These are phyloP conservation scores for Psilocybe tampanensis DNA, from an alignment of 768 basidiomycete genomes.

Conservation along the genomic window DNA sequence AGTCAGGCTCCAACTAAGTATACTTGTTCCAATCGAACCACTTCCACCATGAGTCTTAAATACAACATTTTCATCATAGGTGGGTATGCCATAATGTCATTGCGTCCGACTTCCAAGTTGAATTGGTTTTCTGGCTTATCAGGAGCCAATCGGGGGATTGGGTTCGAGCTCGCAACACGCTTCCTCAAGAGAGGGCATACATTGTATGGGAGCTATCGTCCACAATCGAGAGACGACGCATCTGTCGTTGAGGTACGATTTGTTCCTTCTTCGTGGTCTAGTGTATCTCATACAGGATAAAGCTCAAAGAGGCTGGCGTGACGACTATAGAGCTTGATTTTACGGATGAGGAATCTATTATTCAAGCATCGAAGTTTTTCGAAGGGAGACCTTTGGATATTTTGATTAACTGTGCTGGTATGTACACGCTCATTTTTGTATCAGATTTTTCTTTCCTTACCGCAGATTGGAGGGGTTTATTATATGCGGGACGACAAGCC, in stretches of 20 bases:
- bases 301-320: not conserved
- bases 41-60: not conserved
- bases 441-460: not conserved
- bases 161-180: not conserved
- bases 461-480: not conserved
- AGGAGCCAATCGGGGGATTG: slow-evolving; percentile 8
- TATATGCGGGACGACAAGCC: slow-evolving; percentile 8
- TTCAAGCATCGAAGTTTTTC: not conserved
- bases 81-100: not conserved
- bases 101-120: not conserved
- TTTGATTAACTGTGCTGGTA: slow-evolving; percentile 7
- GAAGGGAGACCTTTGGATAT: not conserved
- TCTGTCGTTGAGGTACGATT: not conserved
- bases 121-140: not conserved
- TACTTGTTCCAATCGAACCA: slow-evolving; percentile 2
- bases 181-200: slow-evolving; percentile 1
- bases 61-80: slow-evolving; percentile 7
- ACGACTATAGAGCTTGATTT: slow-evolving; percentile 2
- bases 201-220: slow-evolving; percentile 6
- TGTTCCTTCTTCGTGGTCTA: not conserved
- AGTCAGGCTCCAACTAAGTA: no score
- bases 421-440: no score
- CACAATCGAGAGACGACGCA: not conserved
- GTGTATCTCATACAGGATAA: not conserved
- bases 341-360: slow-evolving; percentile 6